Conservation (phyloP, 768 basidiomycete genomes). For the Mycena crocata region DNA sequence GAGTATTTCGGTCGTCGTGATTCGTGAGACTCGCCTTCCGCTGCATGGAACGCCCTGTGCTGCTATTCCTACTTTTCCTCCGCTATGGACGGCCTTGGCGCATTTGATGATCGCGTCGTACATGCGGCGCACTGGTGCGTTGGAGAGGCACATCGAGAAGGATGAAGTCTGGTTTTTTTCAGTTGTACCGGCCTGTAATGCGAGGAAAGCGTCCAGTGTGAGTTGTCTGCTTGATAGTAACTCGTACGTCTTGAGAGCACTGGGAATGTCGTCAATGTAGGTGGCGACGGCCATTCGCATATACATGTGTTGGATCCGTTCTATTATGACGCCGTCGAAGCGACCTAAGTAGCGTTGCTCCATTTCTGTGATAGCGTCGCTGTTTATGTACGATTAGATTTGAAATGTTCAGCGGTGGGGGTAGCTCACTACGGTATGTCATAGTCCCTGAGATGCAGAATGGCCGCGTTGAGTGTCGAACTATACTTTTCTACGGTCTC, state of each 20-base stretch:
- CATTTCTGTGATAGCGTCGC: not conserved
- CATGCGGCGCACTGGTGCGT: not conserved
- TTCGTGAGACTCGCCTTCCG: not conserved
- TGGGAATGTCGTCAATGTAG: not conserved
- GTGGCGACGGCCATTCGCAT: not conserved
- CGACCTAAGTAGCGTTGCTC: not conserved
- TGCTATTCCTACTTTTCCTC: not conserved
- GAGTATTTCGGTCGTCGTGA: not conserved
- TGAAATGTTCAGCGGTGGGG: not conserved
- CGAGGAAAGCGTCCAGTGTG: not conserved
- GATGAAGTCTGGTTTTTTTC: not conserved
- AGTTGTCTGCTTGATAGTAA: not conserved
- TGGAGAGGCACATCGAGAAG: not conserved
- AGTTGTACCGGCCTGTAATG: not conserved
- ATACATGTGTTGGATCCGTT: conserved; percentile 1
- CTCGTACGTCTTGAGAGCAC: not conserved
- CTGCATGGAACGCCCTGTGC: not conserved
- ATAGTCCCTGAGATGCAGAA: not conserved
- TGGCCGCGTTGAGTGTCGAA: not conserved
- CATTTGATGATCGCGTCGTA: not conserved
- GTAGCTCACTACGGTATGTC: not conserved
- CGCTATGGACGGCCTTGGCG: not conserved
- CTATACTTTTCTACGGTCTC: not conserved
- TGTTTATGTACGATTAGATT: not conserved
- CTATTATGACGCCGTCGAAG: not conserved